These are phyloP conservation scores for Polygonum maritimum DNA, from an alignment of 148 eudicot genomes.

Conservation along the genomic window DNA sequence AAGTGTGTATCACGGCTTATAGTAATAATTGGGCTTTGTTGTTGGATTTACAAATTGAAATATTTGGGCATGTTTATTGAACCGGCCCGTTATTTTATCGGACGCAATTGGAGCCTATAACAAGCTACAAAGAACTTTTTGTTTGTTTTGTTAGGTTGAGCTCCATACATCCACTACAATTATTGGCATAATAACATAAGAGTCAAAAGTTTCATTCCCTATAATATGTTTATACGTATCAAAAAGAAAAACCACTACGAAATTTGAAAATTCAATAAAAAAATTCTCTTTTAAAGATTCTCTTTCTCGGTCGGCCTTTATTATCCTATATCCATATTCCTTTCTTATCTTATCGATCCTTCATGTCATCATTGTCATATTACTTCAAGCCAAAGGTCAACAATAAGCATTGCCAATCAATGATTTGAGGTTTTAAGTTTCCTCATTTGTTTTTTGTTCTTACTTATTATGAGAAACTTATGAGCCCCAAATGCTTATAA, in stretches of 20 bases:
- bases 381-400: not conserved
- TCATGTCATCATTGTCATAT: not conserved
- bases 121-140: too few species aligned
- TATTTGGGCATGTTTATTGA: not conserved
- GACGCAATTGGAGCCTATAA: not conserved
- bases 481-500: not conserved
- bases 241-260: not conserved
- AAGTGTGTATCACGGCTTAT: not conserved
- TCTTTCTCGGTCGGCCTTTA: not conserved
- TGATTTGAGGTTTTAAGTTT: not conserved
- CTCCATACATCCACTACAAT: too few species aligned
- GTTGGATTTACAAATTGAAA: not conserved
- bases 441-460: not conserved
- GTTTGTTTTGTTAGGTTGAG: too few species aligned
- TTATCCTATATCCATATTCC: not conserved
- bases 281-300: not conserved
- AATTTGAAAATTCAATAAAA: not conserved
- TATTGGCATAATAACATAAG: not conserved
- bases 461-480: not conserved
- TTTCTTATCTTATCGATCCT: not conserved
- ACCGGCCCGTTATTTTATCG: not conserved
- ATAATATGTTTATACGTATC: too few species aligned
- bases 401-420: not conserved
- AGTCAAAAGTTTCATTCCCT: not conserved
- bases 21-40: not conserved